Base-by-base conservation (phyloP, 495 filamentous ascomycete genomes). In the Aspergillus diversus region DNA sequence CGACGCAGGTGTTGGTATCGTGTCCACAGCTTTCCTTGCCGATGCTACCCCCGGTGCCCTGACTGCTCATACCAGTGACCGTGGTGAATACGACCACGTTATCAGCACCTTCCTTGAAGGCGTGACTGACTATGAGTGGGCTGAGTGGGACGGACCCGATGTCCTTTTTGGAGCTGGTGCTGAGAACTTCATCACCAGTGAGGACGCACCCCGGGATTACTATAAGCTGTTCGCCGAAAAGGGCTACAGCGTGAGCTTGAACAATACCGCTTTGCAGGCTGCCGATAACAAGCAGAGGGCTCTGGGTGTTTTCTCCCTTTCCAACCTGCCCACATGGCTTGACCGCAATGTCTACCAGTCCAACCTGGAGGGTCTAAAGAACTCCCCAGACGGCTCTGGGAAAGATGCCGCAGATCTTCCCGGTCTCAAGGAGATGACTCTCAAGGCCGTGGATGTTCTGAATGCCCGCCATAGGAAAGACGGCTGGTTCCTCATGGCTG, bases 391-490 rank as follows among this genome's bases (percentile, higher is more conserved):
- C 5, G 88, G 89, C 21, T 80, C 75, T 16, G 75, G 77, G 1
- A 79, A 72, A 13, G 71, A 86, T 33, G 89, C 89, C 3, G 79
- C 80, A 7, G 89, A 92, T 61, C 81, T 89, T 7, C 89, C 89
- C 4, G 89, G 89, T 5, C 82, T 91, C 16, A 90, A 89, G 71
- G 87, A 92, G n/a, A 92, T 92, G 89, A 91, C 89, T 0, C 77
- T 91, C 43, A 92, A 92, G 75, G 88, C 89, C 0, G 81, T 92
- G 56, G 89, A 92, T 54, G 84, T 92, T 31, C 80, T 92, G 33
- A 72, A 87, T 66, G 73, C 75, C 13, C 88, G 89, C 16, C 80
- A 83, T 57, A 77, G 76, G n/a, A 78, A 86, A 49, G 80, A 89
- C 37, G 89, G 89, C 6, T 92, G 85, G 79, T 90, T 91, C 80